Base-by-base conservation (phyloP, 2,329 filamentous ascomycete genomes). In the Rhynchosporium agropyri region DNA sequence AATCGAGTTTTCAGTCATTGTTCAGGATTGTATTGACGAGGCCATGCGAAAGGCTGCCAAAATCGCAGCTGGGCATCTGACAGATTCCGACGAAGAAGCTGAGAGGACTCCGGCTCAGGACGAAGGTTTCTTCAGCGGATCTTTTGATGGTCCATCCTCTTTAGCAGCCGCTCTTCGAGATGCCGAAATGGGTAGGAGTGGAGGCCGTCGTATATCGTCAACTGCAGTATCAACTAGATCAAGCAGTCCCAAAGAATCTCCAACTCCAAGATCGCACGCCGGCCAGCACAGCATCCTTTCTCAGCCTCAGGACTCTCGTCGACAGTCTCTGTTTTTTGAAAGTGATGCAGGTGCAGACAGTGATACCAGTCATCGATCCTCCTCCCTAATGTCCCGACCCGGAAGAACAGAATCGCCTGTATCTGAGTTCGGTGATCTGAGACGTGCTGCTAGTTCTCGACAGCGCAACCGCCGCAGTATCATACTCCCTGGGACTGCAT, bases 21-120 rank as follows among this genome's bases (percentile, higher is more conserved):
- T 99, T 2, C 92, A 98, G 72, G 92, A 97, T 71, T 99, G 95
- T 74, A 97, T 99, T 58, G 89, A 96, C 64, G 92, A 92, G 65
- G 95, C 95, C 8, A 84, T 98, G 77, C 86, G 85, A 68, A 97
- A 98, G 76, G 93, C 95, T 59, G 90, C 91, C 61, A 89, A 89
- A 56, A 94, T 97, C 69, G 92, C 92, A 51, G 88, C 91, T 49
- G 94, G 94, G 10, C 87, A 93, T 58, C 79, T 96, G 15, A 94
- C 89, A 67, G 92, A 96, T 72, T 94, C 83, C 15, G 79, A 81
- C 3, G 79, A 80, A 3, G 74, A 74, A 43, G 72, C 74, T 36
- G 79, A 81, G 20, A 70, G 70, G 15, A 79, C 76, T 3, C 77
- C 79, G 8, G 78, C 74, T 1, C 73, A 81, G 33, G 84, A 89